Evolutionary conservation across 1,139 yeast genomes (phyloP).

Genomic region (Hanseniaspora uvarum): DNA sequence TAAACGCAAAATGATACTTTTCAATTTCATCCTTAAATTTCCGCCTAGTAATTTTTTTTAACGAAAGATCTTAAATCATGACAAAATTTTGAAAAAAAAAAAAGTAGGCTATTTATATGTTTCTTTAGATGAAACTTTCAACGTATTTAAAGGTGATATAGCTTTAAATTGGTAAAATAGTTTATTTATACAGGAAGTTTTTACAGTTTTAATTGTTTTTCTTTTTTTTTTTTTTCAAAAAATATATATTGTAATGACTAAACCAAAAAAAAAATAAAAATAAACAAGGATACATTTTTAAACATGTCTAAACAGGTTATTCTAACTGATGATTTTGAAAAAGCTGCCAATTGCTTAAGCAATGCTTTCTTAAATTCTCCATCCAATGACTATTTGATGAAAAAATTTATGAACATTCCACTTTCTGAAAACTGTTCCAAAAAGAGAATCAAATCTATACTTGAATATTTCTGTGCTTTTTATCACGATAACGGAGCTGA

Average conservation of each 20-base stretch:
- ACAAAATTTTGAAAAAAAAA: too few species aligned
- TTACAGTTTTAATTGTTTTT: neutral
- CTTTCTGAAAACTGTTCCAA: constrained; percentile 23
- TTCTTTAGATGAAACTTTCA: too few species aligned
- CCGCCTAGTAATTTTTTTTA: too few species aligned
- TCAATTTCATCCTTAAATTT: too few species aligned
- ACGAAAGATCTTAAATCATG: too few species aligned
- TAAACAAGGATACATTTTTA: neutral
- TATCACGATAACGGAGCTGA: constrained; percentile 28
- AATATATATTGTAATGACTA: neutral
- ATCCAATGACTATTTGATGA: constrained; percentile 27
- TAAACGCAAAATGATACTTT: too few species aligned
- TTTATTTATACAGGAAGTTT: too few species aligned
- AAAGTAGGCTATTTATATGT: too few species aligned
- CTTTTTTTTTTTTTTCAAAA: neutral
- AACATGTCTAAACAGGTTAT: constrained; percentile 18
- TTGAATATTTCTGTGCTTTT: constrained; percentile 23
- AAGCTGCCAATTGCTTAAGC: constrained; percentile 24
- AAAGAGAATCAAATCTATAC: constrained; percentile 23
- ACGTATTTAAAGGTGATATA: neutral
- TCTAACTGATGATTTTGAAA: constrained; percentile 23
- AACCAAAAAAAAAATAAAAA: neutral
- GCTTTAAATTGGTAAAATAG: too few species aligned
- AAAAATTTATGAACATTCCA: constrained; percentile 28
- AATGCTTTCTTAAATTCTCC: constrained; percentile 26